A percentile compares a stretch with the other conserved stretches of the same genome.
Conservation (phyloP, 345 rosid species). For the Boechera stricta region DNA sequence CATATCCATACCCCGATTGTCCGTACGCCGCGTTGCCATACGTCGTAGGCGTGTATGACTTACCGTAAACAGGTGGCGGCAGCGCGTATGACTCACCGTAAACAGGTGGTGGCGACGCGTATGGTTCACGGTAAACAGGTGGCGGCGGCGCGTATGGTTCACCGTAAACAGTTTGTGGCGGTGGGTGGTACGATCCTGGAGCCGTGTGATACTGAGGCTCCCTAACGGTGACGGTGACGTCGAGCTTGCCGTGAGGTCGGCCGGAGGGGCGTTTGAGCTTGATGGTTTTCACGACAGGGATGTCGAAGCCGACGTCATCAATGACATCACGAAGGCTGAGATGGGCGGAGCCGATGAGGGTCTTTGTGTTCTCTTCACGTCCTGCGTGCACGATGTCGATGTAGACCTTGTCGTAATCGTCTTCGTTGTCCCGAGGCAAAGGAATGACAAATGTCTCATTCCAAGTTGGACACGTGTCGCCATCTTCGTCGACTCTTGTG, state of each 20-base stretch:
- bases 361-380: slow-evolving; percentile 68
- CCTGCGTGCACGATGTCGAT: slow-evolving; percentile 81
- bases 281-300: slow-evolving; percentile 46
- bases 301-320: slow-evolving; percentile 62
- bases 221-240: slow-evolving; percentile 55
- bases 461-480: slow-evolving; percentile 74
- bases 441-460: slow-evolving; percentile 60
- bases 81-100: slow-evolving; percentile 41
- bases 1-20: slow-evolving; percentile 40
- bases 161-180: slow-evolving; percentile 45
- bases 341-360: slow-evolving; percentile 75
- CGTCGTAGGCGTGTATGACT: slow-evolving; percentile 15
- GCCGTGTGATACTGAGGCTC: slow-evolving; percentile 46
- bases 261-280: slow-evolving; percentile 89
- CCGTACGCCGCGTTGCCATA: slow-evolving; percentile 26
- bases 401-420: slow-evolving; percentile 50
- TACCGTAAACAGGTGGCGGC: slow-evolving; percentile 47
- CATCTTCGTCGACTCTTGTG: slow-evolving; percentile 65
- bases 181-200: slow-evolving; percentile 33
- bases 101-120: slow-evolving; percentile 27
- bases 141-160: slow-evolving; percentile 34
- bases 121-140: slow-evolving; percentile 3
- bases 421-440: slow-evolving; percentile 38
- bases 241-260: slow-evolving; percentile 84
- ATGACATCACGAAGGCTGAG: slow-evolving; percentile 68